phyloP scores from a whole-genome alignment of 108 stramenopile genomes.

The Nitzschia sp. region DNA sequence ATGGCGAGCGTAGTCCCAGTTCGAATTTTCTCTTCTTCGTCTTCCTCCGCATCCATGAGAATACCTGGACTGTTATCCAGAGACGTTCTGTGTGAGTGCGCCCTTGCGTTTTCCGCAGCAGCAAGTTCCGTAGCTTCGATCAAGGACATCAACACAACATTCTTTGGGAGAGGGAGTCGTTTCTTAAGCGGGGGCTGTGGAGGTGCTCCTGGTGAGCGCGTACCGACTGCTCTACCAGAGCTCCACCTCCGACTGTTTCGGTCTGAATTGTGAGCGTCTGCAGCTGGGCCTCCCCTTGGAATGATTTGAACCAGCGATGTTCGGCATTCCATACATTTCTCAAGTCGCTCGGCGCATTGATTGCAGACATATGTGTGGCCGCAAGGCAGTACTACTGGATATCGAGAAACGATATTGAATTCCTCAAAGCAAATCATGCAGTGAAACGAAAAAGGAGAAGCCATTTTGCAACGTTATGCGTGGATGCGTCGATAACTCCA shows the following conservation, averaged over 20 bases:
- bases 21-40: conserved; percentile 49
- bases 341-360: conserved; percentile 70
- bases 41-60: conserved; percentile 31
- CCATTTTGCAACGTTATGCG: conserved; percentile 14
- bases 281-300: conserved; percentile 5
- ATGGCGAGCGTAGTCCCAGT: conserved; percentile 41
- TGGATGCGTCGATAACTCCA: too few species aligned
- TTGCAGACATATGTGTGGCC: conserved; percentile 88
- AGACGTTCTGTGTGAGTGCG: conserved; percentile 28
- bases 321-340: conserved; percentile 87
- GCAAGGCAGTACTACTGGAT: conserved; percentile 83
- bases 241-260: conserved; percentile 8
- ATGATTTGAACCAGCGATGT: conserved; percentile 48
- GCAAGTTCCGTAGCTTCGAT: conserved; percentile 57
- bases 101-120: conserved; percentile 19
- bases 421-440: conserved; percentile 87
- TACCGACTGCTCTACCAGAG: background rate
- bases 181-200: conserved; percentile 39
- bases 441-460: conserved; percentile 70
- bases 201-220: conserved; percentile 25
- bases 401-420: conserved; percentile 61
- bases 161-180: conserved; percentile 75
- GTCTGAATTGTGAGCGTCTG: conserved; percentile 1
- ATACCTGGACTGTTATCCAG: conserved; percentile 19
- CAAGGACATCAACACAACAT: conserved; percentile 74